Conservation (phyloP, 2,329 filamentous ascomycete genomes). For the Phaeoacremonium minimum region DNA sequence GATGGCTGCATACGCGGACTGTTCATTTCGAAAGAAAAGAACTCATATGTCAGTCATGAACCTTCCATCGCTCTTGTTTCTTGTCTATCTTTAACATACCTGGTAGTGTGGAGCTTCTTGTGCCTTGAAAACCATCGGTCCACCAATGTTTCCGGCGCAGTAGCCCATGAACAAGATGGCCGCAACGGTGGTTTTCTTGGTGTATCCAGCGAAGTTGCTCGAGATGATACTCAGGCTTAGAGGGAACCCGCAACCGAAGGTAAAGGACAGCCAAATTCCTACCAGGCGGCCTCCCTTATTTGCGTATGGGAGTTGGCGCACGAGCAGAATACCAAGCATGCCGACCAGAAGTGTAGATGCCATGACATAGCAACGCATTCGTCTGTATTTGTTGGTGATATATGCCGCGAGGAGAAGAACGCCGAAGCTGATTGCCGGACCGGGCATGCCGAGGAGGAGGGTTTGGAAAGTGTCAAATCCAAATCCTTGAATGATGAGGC, state of each 20-base stretch:
- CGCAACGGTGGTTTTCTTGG: slow-evolving; percentile 38
- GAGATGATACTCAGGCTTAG: slow-evolving; percentile 48
- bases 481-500: slow-evolving; percentile 50
- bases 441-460: slow-evolving; percentile 48
- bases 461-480: slow-evolving; percentile 37
- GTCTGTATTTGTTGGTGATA: slow-evolving; percentile 43
- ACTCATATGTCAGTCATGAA: too few relatives aligned
- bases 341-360: slow-evolving; percentile 45
- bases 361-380: slow-evolving; percentile 48
- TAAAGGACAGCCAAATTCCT: slow-evolving; percentile 44
- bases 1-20: too few relatives aligned
- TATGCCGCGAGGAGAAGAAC: slow-evolving; percentile 48
- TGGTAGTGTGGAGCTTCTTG: slow-evolving; percentile 41
- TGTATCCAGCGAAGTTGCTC: slow-evolving; percentile 41
- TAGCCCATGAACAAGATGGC: slow-evolving; percentile 41
- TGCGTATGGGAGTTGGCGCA: slow-evolving; percentile 39
- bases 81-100: too few relatives aligned
- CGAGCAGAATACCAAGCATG: slow-evolving; percentile 38
- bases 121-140: slow-evolving; percentile 38
- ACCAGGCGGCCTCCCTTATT: slow-evolving; percentile 42
- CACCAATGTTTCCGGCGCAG: slow-evolving; percentile 39
- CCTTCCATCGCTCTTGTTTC: too few relatives aligned
- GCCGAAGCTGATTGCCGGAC: slow-evolving; percentile 46
- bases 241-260: slow-evolving; percentile 46
- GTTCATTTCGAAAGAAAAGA: too few relatives aligned